These are phyloP conservation scores for Diplodia sapinea DNA, from an alignment of 2,329 filamentous ascomycete species.

Conservation along the genomic window DNA sequence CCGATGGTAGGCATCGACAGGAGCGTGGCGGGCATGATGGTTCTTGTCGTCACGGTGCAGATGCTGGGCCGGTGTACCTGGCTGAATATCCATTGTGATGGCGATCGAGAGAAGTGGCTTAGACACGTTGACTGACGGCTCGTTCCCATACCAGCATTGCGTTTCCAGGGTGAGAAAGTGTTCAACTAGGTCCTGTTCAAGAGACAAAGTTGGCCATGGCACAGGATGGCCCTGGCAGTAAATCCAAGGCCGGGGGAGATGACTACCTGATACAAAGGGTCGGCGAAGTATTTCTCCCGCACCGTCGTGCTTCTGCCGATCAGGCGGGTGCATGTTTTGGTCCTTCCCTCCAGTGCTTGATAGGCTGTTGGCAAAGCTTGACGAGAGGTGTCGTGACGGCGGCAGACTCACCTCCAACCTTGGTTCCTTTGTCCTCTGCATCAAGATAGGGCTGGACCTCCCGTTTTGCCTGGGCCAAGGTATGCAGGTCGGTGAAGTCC, in stretches of 20 bases:
- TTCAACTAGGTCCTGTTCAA: conserved; percentile 32
- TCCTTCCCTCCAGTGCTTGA: conserved; percentile 43
- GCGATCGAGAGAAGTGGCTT: conserved; percentile 48
- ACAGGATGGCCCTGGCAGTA: too few relatives aligned
- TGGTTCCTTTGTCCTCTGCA: conserved; percentile 35
- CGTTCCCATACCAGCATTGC: conserved; percentile 43
- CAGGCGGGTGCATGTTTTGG: conserved; percentile 46
- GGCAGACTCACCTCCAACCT: conserved; percentile 36
- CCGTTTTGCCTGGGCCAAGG: conserved; percentile 39
- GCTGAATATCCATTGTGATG: conserved; percentile 48
- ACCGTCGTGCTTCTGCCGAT: conserved; percentile 46
- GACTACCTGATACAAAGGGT: conserved; percentile 35
- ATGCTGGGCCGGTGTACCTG: conserved; percentile 42
- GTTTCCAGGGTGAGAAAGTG: conserved; percentile 47
- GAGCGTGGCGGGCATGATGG: conserved; percentile 45
- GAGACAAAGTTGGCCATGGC: neutral
- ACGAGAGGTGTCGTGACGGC: neutral
- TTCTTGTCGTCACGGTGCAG: conserved; percentile 51
- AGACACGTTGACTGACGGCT: conserved; percentile 42
- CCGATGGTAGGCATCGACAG: conserved; percentile 36
- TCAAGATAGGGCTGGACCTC: conserved; percentile 42
- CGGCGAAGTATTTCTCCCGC: conserved; percentile 45
- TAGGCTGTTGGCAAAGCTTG: conserved; percentile 11
- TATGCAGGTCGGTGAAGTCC: conserved; percentile 41
- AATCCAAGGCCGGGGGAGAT: too few relatives aligned